Percentiles rank a stretch among this genome's conserved stretches.
phyloP scores from a whole-genome alignment of 108 stramenopile genomes.

The Stephanodiscus triporus region DNA sequence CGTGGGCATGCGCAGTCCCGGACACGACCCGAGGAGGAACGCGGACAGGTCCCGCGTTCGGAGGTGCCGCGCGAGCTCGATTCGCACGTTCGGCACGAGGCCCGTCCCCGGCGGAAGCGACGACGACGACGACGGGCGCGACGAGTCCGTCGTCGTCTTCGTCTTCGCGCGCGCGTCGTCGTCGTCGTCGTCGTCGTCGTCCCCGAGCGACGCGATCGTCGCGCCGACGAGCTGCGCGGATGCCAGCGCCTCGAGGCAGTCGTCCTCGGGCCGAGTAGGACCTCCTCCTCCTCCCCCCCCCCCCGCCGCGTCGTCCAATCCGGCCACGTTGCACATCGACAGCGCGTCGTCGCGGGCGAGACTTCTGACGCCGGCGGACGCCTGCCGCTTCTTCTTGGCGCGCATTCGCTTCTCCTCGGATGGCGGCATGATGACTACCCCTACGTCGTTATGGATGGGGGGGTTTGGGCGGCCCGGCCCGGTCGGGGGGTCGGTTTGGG shows the following conservation, averaged over 20 bases:
- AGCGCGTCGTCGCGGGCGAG: too few relatives aligned
- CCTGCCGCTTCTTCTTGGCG: too few relatives aligned
- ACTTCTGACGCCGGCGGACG: too few relatives aligned
- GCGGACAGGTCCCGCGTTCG: conserved; percentile 59
- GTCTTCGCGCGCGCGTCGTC: neutral
- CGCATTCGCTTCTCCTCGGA: too few relatives aligned
- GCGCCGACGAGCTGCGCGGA: too few relatives aligned
- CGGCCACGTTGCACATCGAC: neutral
- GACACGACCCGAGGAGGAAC: conserved; percentile 52
- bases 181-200: neutral
- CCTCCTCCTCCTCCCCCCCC: too few relatives aligned
- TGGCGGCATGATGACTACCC: too few relatives aligned
- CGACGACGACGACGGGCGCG: neutral
- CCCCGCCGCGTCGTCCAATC: neutral
- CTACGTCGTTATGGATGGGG: too few relatives aligned
- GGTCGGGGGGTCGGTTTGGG: too few relatives aligned
- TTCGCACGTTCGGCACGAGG: conserved; percentile 61
- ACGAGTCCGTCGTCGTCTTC: neutral
- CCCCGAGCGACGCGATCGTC: neutral
- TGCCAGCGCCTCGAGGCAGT: too few relatives aligned
- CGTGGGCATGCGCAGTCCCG: conserved; percentile 64
- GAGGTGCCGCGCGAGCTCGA: conserved; percentile 69
- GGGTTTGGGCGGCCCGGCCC: too few relatives aligned
- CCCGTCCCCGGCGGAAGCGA: conserved; percentile 19
- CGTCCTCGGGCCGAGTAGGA: too few relatives aligned